These are phyloP conservation scores for Phytophthora quininea DNA, from an alignment of 352 stramenopile species.

Conservation along the genomic window DNA sequence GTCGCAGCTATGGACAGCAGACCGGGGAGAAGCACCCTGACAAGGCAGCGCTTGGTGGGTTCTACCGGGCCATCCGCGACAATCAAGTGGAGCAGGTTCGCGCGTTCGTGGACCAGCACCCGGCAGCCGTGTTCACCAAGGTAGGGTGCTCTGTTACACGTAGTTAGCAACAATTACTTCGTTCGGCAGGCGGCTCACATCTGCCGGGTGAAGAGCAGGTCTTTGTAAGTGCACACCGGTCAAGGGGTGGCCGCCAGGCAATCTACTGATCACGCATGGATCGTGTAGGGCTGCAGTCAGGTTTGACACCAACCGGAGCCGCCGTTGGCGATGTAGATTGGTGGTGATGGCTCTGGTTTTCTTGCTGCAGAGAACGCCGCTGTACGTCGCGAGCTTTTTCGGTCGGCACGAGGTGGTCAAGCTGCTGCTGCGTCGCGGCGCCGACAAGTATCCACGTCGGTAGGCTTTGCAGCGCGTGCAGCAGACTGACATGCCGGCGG, in stretches of 20 bases:
- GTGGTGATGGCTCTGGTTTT: background rate
- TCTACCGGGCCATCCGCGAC: constrained; percentile 47
- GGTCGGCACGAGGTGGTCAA: constrained; percentile 53
- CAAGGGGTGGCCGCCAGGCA: background rate
- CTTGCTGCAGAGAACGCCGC: constrained; percentile 48
- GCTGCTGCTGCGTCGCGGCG: constrained; percentile 53
- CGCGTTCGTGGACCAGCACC: constrained; percentile 27
- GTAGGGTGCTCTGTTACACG: constrained; percentile 12
- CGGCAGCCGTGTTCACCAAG: constrained; percentile 48
- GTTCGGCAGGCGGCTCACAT: background rate
- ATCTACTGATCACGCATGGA: background rate
- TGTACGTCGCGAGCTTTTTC: constrained; percentile 81
- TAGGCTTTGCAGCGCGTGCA: background rate
- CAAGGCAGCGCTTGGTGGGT: constrained; percentile 5
- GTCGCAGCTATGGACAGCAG: constrained; percentile 10
- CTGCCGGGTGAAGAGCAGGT: constrained; percentile 12
- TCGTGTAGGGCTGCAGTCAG: constrained; percentile 26
- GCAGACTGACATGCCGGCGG: no score
- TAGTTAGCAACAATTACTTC: no score
- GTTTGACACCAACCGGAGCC: constrained; percentile 13
- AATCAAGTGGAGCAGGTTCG: constrained; percentile 39
- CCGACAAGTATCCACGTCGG: constrained; percentile 53
- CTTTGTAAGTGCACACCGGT: constrained; percentile 20
- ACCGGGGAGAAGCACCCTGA: background rate
- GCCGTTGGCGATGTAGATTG: background rate